Evolutionary conservation across 2,329 filamentous ascomycete genomes (phyloP).

Genomic region (Botrytis cinerea): DNA sequence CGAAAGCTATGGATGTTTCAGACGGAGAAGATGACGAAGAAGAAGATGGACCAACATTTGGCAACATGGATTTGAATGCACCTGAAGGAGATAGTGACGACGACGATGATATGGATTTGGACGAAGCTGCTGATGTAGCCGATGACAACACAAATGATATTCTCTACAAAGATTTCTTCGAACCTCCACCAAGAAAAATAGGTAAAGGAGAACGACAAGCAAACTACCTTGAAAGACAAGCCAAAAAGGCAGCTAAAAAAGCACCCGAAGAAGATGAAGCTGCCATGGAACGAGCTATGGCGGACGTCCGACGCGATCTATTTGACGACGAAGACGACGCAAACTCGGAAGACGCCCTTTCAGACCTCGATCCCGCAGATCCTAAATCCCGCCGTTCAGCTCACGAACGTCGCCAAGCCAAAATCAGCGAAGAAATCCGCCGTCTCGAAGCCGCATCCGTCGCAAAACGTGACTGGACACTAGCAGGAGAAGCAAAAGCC

Average conservation of each 20-base stretch:
- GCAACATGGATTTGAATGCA: slow-evolving; percentile 72
- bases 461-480: slow-evolving; percentile 85
- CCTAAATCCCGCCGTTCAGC: slow-evolving; percentile 75
- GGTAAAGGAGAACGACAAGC: slow-evolving; percentile 53
- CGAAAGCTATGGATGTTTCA: slow-evolving; percentile 40
- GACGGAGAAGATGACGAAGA: slow-evolving; percentile 52
- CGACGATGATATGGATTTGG: slow-evolving; percentile 52
- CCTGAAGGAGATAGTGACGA: slow-evolving; percentile 69
- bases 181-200: slow-evolving; percentile 74
- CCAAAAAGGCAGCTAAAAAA: slow-evolving; percentile 46
- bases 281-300: slow-evolving; percentile 81
- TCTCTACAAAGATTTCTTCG: slow-evolving; percentile 92
- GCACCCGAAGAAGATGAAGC: slow-evolving; percentile 55
- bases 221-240: slow-evolving; percentile 43
- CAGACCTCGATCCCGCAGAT: slow-evolving; percentile 67
- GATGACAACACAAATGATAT: slow-evolving; percentile 80
- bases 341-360: slow-evolving; percentile 64
- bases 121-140: slow-evolving; percentile 56
- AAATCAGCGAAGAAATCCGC: slow-evolving; percentile 86
- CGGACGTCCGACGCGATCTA: slow-evolving; percentile 82
- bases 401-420: slow-evolving; percentile 84
- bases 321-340: slow-evolving; percentile 75
- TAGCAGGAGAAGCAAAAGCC: slow-evolving; percentile 84
- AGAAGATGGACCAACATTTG: slow-evolving; percentile 82
- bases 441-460: slow-evolving; percentile 87